Evolutionary conservation across 108 stramenopile genomes (phyloP).

Genomic region (Fistulifera pelliculosa): DNA sequence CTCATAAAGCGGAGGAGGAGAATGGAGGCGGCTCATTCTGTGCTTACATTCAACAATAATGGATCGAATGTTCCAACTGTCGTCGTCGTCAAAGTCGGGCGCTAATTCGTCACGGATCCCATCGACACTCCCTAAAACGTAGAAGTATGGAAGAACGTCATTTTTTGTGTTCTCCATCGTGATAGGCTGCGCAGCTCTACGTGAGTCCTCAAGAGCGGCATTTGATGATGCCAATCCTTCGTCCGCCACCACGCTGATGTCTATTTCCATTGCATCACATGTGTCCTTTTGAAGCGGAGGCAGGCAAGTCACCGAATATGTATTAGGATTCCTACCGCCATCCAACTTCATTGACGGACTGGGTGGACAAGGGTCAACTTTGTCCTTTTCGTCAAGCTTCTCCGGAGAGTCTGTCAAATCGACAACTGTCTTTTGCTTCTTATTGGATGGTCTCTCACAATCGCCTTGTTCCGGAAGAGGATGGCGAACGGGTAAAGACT

Average conservation of each 20-base stretch:
- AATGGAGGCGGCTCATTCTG: slow-evolving; percentile 48
- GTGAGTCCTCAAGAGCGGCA: too few relatives aligned
- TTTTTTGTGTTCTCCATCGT: not conserved
- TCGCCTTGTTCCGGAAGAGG: not conserved
- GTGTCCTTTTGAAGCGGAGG: too few relatives aligned
- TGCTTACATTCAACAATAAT: slow-evolving; percentile 82
- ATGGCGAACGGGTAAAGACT: not conserved
- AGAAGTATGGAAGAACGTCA: slow-evolving; percentile 18
- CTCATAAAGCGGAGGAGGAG: slow-evolving; percentile 69
- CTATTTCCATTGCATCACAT: not conserved
- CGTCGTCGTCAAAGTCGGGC: slow-evolving; percentile 39
- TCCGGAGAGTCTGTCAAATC: not conserved
- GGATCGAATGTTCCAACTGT: slow-evolving; percentile 34
- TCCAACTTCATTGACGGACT: not conserved
- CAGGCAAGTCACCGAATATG: too few relatives aligned
- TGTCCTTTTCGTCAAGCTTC: not conserved
- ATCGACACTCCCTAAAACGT: slow-evolving; percentile 33
- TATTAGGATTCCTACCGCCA: not conserved
- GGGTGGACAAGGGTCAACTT: not conserved
- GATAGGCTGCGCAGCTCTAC: too few relatives aligned
- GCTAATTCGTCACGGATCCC: slow-evolving; percentile 29
- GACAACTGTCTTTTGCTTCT: not conserved
- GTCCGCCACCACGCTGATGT: too few relatives aligned
- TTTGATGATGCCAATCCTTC: too few relatives aligned
- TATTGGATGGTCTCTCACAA: not conserved